These are phyloP conservation scores for Isabelozyma rhagii DNA, from an alignment of 805 yeast species.

Conservation along the genomic window DNA sequence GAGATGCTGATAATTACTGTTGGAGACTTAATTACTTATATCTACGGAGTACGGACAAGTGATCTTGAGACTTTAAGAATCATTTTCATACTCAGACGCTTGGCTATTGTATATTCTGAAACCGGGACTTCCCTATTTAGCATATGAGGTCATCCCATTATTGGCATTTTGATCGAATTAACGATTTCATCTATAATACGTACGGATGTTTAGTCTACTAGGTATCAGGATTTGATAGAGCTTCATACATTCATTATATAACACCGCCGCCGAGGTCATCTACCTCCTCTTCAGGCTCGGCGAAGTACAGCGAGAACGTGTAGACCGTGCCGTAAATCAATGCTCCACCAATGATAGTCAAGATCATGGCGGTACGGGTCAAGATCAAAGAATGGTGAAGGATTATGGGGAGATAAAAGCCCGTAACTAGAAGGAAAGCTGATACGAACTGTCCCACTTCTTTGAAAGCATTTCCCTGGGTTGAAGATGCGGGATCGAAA, in stretches of 20 bases:
- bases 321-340: slow-evolving; percentile 82
- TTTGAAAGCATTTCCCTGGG: slow-evolving; percentile 41
- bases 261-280: slow-evolving; percentile 21
- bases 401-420: slow-evolving; percentile 67
- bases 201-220: too few species aligned
- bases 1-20: too few species aligned
- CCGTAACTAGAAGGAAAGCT: slow-evolving; percentile 73
- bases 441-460: slow-evolving; percentile 81
- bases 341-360: slow-evolving; percentile 82
- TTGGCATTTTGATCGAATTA: too few species aligned
- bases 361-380: slow-evolving; percentile 62
- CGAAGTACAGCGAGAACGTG: slow-evolving; percentile 74
- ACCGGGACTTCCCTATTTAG: too few species aligned
- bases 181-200: too few species aligned
- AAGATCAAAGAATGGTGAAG: slow-evolving; percentile 74
- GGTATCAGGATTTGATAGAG: too few species aligned
- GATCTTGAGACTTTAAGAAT: too few species aligned
- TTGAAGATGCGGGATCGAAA: slow-evolving; percentile 33
- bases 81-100: too few species aligned
- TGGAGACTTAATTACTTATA: too few species aligned
- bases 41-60: too few species aligned
- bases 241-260: slow-evolving; percentile 4
- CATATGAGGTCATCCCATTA: too few species aligned
- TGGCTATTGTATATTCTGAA: too few species aligned
- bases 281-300: slow-evolving; percentile 24